phyloP scores from a whole-genome alignment of 805 yeast species.

The Starmerella gropengiesseri region DNA sequence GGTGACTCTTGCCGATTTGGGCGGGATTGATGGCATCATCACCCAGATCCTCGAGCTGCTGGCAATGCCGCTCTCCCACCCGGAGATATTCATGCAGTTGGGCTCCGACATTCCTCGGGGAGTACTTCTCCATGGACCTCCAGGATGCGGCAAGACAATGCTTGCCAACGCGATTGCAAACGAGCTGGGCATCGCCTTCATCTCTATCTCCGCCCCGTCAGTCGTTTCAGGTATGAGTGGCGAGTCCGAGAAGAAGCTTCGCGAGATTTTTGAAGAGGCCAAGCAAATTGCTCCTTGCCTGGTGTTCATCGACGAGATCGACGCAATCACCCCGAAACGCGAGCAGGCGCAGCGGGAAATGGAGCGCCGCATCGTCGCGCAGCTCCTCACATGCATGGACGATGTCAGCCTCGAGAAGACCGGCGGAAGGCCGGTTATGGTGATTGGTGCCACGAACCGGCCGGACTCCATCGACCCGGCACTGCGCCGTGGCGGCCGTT shows the following conservation, averaged over 20 bases:
- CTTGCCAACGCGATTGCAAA: conserved; percentile 95
- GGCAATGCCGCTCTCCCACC: conserved; percentile 85
- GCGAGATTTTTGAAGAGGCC: conserved; percentile 92
- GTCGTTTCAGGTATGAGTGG: conserved; percentile 99
- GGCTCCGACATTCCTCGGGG: conserved; percentile 97
- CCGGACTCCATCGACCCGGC: conserved; percentile 95
- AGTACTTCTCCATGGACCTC: conserved; percentile 90
- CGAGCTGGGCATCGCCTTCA: conserved; percentile 84
- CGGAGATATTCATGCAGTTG: conserved; percentile 75
- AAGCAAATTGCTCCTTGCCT: conserved; percentile 81
- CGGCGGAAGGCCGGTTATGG: conserved; percentile 82
- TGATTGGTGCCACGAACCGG: conserved; percentile 92
- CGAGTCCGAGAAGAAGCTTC: conserved; percentile 84
- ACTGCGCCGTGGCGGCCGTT: conserved; percentile 89
- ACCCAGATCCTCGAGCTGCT: conserved; percentile 80
- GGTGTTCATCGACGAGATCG: conserved; percentile 90
- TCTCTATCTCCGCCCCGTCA: conserved; percentile 85
- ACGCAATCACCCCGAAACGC: conserved; percentile 95
- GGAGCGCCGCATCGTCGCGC: conserved; percentile 96
- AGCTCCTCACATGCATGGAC: conserved; percentile 87
- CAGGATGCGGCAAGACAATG: conserved; percentile 97
- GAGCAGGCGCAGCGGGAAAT: conserved; percentile 97
- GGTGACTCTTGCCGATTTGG: conserved; percentile 58
- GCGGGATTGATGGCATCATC: conserved; percentile 82
- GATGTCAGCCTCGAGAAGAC: conserved; percentile 81